Percentiles rank a stretch among this genome's conserved stretches.
Evolutionary conservation across 2,329 filamentous ascomycete genomes (phyloP).

Genomic region (Coniochaeta sp.): DNA sequence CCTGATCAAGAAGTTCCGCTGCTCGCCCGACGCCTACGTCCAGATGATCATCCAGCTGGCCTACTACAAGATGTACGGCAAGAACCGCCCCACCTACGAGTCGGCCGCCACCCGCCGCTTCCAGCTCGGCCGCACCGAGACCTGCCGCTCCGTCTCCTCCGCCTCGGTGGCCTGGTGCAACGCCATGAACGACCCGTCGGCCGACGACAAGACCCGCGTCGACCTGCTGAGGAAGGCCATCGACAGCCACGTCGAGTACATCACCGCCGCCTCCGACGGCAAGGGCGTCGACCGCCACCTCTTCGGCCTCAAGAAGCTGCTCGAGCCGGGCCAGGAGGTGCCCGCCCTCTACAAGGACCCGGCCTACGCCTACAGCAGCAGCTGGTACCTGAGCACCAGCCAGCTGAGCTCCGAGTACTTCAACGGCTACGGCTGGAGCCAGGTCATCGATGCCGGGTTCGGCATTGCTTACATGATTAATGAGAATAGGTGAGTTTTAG

Average conservation of each 20-base stretch:
- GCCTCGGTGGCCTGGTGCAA: slow-evolving; percentile 86
- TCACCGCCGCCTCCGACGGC: slow-evolving; percentile 78
- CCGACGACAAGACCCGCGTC: slow-evolving; percentile 57
- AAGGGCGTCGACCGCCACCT: slow-evolving; percentile 93
- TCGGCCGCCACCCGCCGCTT: slow-evolving; percentile 91
- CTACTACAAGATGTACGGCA: slow-evolving; percentile 98
- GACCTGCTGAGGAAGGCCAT: slow-evolving; percentile 77
- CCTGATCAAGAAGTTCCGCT: slow-evolving; percentile 99
- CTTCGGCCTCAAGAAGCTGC: slow-evolving; percentile 90
- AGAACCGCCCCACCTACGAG: slow-evolving; percentile 96
- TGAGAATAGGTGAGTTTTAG: slow-evolving; percentile 67
- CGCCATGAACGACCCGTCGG: slow-evolving; percentile 66
- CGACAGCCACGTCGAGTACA: slow-evolving; percentile 81
- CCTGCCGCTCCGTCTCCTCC: slow-evolving; percentile 85
- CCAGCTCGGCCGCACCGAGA: slow-evolving; percentile 94
- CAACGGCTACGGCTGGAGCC: slow-evolving; percentile 98
- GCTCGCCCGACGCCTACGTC: slow-evolving; percentile 93
- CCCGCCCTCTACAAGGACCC: slow-evolving; percentile 84
- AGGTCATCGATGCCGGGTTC: slow-evolving; percentile 93
- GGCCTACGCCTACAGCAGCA: slow-evolving; percentile 72
- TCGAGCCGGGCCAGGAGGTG: slow-evolving; percentile 71
- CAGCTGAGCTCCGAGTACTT: slow-evolving; percentile 96
- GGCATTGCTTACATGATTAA: slow-evolving; percentile 99
- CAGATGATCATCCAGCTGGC: slow-evolving; percentile 98
- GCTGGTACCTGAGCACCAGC: slow-evolving; percentile 83